A percentile compares a stretch with the other conserved stretches of the same genome.
These are phyloP conservation scores for Kuraishia cidri DNA, from an alignment of 805 yeast species.

Conservation along the genomic window DNA sequence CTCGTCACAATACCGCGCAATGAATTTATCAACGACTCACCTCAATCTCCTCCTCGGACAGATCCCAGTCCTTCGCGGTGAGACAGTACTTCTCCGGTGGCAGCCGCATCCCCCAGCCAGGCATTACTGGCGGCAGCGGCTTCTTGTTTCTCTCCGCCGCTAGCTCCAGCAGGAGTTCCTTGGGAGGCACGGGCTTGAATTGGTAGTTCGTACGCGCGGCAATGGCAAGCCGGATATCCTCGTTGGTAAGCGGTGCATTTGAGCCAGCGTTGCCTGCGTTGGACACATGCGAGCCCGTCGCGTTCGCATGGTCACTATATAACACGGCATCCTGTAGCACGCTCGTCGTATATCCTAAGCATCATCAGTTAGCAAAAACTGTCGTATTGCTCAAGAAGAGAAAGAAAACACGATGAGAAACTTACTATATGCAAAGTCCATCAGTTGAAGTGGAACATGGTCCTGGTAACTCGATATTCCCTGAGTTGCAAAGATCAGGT, in stretches of 20 bases:
- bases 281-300: constrained; percentile 17
- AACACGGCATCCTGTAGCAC: constrained; percentile 84
- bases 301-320: constrained; percentile 75
- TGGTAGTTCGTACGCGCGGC: constrained; percentile 94
- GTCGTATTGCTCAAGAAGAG: too few relatives aligned
- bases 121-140: constrained; percentile 85
- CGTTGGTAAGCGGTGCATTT: constrained; percentile 59
- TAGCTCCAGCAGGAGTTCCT: constrained; percentile 79
- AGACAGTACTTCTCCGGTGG: constrained; percentile 98
- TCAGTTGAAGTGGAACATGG: constrained; percentile 88
- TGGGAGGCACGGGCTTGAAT: constrained; percentile 93
- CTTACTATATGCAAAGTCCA: constrained; percentile 87
- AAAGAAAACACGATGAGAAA: too few relatives aligned
- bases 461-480: constrained; percentile 90
- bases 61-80: constrained; percentile 72
- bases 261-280: constrained; percentile 29
- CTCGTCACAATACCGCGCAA: too few relatives aligned
- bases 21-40: too few relatives aligned
- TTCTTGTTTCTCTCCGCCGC: constrained; percentile 90
- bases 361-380: background rate
- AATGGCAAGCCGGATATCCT: constrained; percentile 86
- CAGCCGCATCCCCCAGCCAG: constrained; percentile 83
- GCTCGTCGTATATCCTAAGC: constrained; percentile 75
- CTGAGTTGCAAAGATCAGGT: constrained; percentile 87
- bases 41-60: constrained; percentile 34